Evolutionary conservation across 2,329 filamentous ascomycete genomes (phyloP), one percentile per base, ranked within the genome.

Genomic region (Dactylellina sp.): DNA sequence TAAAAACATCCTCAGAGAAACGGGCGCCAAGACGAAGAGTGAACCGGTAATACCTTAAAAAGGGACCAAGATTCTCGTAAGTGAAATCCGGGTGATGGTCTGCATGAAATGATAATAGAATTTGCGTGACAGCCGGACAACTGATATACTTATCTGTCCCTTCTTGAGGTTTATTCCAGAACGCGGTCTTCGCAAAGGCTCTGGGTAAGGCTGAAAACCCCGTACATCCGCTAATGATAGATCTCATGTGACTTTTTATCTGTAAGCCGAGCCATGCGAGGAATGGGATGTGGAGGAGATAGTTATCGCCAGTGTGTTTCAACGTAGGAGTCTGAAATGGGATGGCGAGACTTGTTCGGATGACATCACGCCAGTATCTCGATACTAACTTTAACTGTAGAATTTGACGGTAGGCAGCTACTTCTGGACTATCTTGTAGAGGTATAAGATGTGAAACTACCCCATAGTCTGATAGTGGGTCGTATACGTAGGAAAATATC

Each of bases 231-330:
- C 22, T n/a, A 20, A 39, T 9, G 0, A 22, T 16, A 2, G 39
- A 35, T 20, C 32, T 39, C 64, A 70, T 70, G 12, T 32, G 25
- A 11, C 7, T 20, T 6, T 42, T 22, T 18, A 60, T 20, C 1
- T 60, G 12, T 6, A 2, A 7, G 0, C 37, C 64, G 14, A 70
- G 24, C 64, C 64, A 70, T 5, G 64, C 16, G 6, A 70, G 20
- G 20, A 70, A 70, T 1, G 64, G 64, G 7, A 70, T 62, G n/a
- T 70, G 46, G 0, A 70, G 49, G 14, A 47, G 64, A 22, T 55
- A 46, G 7, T 49, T 4, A 1, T 56, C 56, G 5, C 40, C 39
- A 1, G 11, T 7, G 3, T 7, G 9, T n/a, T 2, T 18, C 1
- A 70, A 0, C 2, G 7, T n/a, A 1, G 28, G 25, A n/a, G 32